Base-by-base conservation (phyloP, 129 eudicot species). In the Gnaphalium uliginosum region DNA sequence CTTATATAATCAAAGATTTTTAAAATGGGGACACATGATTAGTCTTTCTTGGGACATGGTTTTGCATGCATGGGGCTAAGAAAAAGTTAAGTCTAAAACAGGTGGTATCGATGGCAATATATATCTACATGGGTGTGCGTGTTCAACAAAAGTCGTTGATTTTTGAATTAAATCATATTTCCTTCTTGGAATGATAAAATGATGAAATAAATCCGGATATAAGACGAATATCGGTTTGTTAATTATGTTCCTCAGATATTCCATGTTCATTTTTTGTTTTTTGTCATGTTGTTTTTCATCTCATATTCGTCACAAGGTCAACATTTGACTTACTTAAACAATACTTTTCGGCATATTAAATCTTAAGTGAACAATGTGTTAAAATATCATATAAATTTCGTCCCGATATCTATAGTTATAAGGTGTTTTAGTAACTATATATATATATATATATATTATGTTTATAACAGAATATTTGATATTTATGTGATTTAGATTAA, bases 91-190 rank as follows among this genome's bases (percentile, higher is more conserved):
- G 21, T 6, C 27, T 37, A 66, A 21, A 57, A 62, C 73, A 66
- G 35, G 60, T 74, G 30, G 58, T 66, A 43, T 54, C 46, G 54
- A 62, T 65, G 23, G 61, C 48, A 50, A 61, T 46, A n/a, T 29
- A 75, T 71, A 76, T 63, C 72, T 73, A 54, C 81, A 79, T 79
- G 81, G 78, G 62, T 68, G 81, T 82, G 88, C 82, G 83, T 83
- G 89, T 78, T 73, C 71, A 56, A 76, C 26, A 85, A 83, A 88
- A 81, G 83, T 68, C 61, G 27, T 78, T 46, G 65, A 51, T 68
- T 60, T 69, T 60, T 41, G 50, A 78, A 58, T 39, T 13, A 56
- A 30, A 18, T 32, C 22, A 5, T 66, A 37, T 77, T 27, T 50
- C 6, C 32, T 43, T 60, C 79, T 51, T 53, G 79, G 30, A 75